Conservation (phyloP, 176 grass and related monocot species). For the Bonia amplexicaulis region DNA sequence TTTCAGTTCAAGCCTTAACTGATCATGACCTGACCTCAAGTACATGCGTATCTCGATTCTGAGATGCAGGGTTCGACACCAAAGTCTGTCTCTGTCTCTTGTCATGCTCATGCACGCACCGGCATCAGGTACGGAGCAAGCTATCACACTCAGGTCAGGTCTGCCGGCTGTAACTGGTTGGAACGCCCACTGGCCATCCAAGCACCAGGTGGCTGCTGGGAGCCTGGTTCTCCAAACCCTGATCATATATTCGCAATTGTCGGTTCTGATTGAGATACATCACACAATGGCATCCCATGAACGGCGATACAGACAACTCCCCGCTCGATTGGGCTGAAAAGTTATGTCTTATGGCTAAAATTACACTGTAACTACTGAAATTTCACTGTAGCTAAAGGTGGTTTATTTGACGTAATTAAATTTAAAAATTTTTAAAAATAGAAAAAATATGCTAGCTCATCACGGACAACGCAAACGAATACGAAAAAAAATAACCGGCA, state of each 20-base stretch:
- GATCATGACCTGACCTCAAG: not conserved
- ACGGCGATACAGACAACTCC: not conserved
- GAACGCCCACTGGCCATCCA: not conserved
- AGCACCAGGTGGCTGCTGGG: not conserved
- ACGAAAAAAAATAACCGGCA: too few relatives aligned
- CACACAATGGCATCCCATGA: not conserved
- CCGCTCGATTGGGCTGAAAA: too few relatives aligned
- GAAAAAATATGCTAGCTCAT: too few relatives aligned
- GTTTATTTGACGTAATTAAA: too few relatives aligned
- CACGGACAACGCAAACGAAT: too few relatives aligned
- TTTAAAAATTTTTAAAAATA: too few relatives aligned
- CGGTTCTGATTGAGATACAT: not conserved
- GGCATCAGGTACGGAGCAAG: not conserved
- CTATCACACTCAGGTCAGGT: not conserved
- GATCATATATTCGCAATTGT: not conserved
- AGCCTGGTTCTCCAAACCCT: not conserved
- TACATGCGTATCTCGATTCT: not conserved
- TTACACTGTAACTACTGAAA: too few relatives aligned
- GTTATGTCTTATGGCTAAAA: too few relatives aligned
- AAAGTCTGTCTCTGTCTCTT: not conserved
- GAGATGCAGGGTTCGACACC: not conserved
- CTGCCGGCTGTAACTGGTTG: not conserved
- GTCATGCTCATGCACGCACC: not conserved
- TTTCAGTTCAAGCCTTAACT: not conserved
- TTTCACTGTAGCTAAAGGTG: too few relatives aligned